A percentile compares a stretch with the other conserved stretches of the same genome.
These are phyloP conservation scores for Astragalus glycyphyllos DNA, from an alignment of 306 rosid genomes.

Conservation along the genomic window DNA sequence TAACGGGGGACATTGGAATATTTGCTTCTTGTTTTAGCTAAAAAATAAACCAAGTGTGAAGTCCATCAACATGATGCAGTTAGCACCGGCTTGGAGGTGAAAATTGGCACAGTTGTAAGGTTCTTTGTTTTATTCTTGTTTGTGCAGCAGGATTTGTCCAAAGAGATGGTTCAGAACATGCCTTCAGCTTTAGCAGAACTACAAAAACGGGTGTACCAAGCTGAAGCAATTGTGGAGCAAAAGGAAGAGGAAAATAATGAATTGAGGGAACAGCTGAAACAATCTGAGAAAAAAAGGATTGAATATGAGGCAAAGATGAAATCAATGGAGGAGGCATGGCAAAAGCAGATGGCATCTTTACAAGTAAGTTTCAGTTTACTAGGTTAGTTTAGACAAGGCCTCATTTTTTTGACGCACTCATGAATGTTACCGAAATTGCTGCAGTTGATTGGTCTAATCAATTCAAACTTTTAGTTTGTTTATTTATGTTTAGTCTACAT, in stretches of 20 bases:
- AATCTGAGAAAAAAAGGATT: constrained; percentile 74
- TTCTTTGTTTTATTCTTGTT: too few species aligned
- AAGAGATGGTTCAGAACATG: constrained; percentile 54
- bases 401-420: constrained; percentile 29
- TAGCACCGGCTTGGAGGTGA: too few species aligned
- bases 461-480: constrained; percentile 5
- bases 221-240: constrained; percentile 73
- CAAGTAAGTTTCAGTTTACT: constrained; percentile 69
- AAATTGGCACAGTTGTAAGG: neutral
- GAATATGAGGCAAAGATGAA: constrained; percentile 91
- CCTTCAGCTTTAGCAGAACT: constrained; percentile 68
- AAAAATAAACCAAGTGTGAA: neutral
- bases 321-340: constrained; percentile 93
- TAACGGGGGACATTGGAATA: neutral
- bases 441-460: constrained; percentile 33
- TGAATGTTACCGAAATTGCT: constrained; percentile 30
- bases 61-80: neutral
- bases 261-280: constrained; percentile 76
- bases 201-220: constrained; percentile 65
- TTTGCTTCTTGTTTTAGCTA: neutral
- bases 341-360: constrained; percentile 92
- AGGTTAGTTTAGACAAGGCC: constrained; percentile 35
- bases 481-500: constrained; percentile 17
- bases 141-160: constrained; percentile 54
- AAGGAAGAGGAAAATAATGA: constrained; percentile 84